Base-by-base conservation (phyloP, 2,329 filamentous ascomycete species). In the Dothidotthia symphoricarpi region DNA sequence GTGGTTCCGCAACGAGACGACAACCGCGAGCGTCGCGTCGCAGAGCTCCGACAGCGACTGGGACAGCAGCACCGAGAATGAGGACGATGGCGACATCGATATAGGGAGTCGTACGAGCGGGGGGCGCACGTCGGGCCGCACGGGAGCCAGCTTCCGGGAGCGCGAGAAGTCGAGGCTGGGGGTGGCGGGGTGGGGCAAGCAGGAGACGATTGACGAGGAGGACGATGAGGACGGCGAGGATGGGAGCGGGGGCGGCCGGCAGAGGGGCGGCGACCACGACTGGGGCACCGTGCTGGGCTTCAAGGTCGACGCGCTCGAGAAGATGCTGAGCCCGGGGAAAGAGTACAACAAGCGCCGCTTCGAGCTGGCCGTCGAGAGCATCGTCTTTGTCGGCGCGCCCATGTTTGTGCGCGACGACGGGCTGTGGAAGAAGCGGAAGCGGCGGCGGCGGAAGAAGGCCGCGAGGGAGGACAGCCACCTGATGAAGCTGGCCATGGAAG, bases 401-500 rank as follows among this genome's bases (percentile, higher is more conserved):
- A 69, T 68, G 60, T 69, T 68, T 45, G 61, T 67, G n/a, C 47
- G 65, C 14, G 66, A 68, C 3, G 65, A 69, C 32, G 67, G 66
- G 1, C 34, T 60, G 16, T 69, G 67, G 67, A 68, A 66, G 49
- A 69, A 68, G 44, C 45, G 51, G 7, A 58, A 53, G 40, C 47
- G 54, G 25, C 64, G 59, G 45, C 55, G 57, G 40, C 57, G 59
- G 41, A 63, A 59, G 34, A 53, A 35, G 5, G 45, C 51, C 7
- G 38, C 38, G 12, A 22, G 9, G 19, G 9, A 5, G 19, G 9
- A 9, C 19, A 9, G 19, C 19, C 5, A 22, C 19, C 19, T 22
- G 19, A 9, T 6, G 19, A 22, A 9, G 5, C 43, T 59, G 32
- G 52, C 57, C 13, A 47, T 47, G 28, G 32, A 53, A 7, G 39